Conservation (phyloP, 768 basidiomycete genomes). For the Pleurotus tuber-regium region DNA sequence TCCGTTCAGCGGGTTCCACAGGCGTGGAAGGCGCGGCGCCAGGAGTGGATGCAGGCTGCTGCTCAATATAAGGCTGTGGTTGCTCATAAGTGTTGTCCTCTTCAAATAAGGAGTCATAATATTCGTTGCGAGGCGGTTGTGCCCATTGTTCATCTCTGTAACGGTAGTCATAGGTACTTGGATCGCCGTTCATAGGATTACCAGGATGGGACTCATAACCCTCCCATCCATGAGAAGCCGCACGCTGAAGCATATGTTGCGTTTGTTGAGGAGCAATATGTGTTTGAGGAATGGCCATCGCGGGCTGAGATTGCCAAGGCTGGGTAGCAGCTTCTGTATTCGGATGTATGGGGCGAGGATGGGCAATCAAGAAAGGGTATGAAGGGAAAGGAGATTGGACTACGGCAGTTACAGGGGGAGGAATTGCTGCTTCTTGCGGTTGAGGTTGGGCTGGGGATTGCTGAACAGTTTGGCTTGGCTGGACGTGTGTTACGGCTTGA, state of each 20-base stretch:
- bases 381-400: conserved; percentile 26
- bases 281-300: conserved; percentile 65
- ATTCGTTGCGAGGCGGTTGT: conserved; percentile 38
- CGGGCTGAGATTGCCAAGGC: conserved; percentile 61
- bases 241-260: conserved; percentile 44
- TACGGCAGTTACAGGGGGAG: conserved; percentile 28
- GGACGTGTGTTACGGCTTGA: conserved; percentile 22
- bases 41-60: conserved; percentile 39
- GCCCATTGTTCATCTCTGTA: conserved; percentile 67
- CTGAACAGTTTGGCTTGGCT: conserved; percentile 18
- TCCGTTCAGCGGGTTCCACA: conserved; percentile 37
- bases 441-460: conserved; percentile 16
- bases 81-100: conserved; percentile 61
- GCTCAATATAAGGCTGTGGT: conserved; percentile 52
- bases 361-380: conserved; percentile 39
- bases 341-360: conserved; percentile 42
- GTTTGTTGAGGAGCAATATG: conserved; percentile 49
- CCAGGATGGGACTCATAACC: conserved; percentile 44
- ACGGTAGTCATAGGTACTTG: conserved; percentile 54
- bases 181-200: conserved; percentile 40
- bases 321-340: conserved; percentile 51
- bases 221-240: conserved; percentile 56
- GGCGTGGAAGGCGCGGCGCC: conserved; percentile 28
- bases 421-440: conserved; percentile 16
- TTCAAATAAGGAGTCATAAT: conserved; percentile 51